Percentiles rank a stretch among this genome's conserved stretches.
These are phyloP conservation scores for Epichloe bromicola DNA, from an alignment of 2,329 filamentous ascomycete genomes.

Conservation along the genomic window DNA sequence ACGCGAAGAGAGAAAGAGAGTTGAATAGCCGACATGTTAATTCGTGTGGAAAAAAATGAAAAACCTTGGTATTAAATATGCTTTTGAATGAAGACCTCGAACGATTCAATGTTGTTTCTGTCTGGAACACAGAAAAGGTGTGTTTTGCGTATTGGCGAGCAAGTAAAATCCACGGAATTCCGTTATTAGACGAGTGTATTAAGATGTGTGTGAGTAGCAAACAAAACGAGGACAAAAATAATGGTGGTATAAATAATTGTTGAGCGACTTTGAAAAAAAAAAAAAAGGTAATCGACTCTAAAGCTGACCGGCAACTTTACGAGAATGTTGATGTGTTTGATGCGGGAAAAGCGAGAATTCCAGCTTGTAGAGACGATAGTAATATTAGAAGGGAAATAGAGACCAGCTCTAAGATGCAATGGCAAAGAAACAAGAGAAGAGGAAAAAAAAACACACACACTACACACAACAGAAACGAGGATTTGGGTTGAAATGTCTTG, in stretches of 20 bases:
- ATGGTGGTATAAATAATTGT: slow-evolving; percentile 8
- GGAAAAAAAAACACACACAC: slow-evolving; percentile 22
- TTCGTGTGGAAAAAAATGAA: slow-evolving; percentile 3
- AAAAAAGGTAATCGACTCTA: slow-evolving; percentile 15
- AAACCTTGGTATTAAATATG: neutral
- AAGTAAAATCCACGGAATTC: slow-evolving; percentile 41
- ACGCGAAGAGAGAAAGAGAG: slow-evolving; percentile 93
- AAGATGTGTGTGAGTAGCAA: slow-evolving; percentile 8
- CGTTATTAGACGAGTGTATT: slow-evolving; percentile 31
- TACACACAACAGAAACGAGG: slow-evolving; percentile 34
- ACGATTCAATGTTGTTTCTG: slow-evolving; percentile 11
- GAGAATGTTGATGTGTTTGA: neutral
- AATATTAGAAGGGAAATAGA: slow-evolving; percentile 30
- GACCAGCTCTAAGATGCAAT: slow-evolving; percentile 37
- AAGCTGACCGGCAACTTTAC: slow-evolving; percentile 29
- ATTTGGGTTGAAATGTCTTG: slow-evolving; percentile 47
- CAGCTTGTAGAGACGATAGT: slow-evolving; percentile 11
- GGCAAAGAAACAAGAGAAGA: slow-evolving; percentile 25
- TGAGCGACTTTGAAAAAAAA: slow-evolving; percentile 5
- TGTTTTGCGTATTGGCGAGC: slow-evolving; percentile 30
- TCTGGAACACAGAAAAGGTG: neutral
- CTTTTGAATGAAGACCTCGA: slow-evolving; percentile 15
- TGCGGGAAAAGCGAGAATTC: slow-evolving; percentile 3
- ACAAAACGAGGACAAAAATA: slow-evolving; percentile 5
- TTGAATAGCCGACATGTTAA: slow-evolving; percentile 78